A percentile compares a stretch with the other conserved stretches of the same genome.
Conservation (phyloP, 495 filamentous ascomycete genomes). For the Xylaria telfairii region DNA sequence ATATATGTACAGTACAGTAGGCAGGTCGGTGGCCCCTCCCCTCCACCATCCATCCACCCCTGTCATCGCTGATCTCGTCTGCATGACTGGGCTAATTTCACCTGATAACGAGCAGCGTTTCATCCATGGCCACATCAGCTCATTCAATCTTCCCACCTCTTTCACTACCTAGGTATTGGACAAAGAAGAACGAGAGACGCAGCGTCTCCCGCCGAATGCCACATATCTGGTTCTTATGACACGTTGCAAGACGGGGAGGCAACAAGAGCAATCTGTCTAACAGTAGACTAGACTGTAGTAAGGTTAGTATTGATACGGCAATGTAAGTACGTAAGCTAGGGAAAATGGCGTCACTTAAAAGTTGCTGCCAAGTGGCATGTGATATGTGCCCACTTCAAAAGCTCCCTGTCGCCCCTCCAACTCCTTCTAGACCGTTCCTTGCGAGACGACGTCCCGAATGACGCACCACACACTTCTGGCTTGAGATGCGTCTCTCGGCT, state of each 20-base stretch:
- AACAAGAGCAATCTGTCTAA: too few relatives aligned
- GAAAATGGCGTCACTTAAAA: slow-evolving; percentile 15
- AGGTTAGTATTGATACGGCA: too few relatives aligned
- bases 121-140: slow-evolving; percentile 21
- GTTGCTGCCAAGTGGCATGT: slow-evolving; percentile 22
- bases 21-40: neutral
- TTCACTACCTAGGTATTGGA: neutral
- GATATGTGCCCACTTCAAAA: slow-evolving; percentile 23
- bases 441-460: slow-evolving; percentile 4
- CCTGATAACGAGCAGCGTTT: slow-evolving; percentile 21
- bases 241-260: neutral
- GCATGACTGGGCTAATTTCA: slow-evolving; percentile 20
- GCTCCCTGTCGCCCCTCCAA: neutral
- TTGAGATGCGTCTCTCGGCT: neutral
- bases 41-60: slow-evolving; percentile 4
- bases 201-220: neutral
- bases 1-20: too few relatives aligned
- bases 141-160: slow-evolving; percentile 13
- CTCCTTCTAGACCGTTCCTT: slow-evolving; percentile 7
- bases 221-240: neutral
- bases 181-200: neutral
- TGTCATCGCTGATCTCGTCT: neutral
- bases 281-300: neutral
- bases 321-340: neutral
- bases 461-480: slow-evolving; percentile 8